Base-by-base conservation (phyloP, 2,329 filamentous ascomycete species). In the Pseudogymnoascus sp. region DNA sequence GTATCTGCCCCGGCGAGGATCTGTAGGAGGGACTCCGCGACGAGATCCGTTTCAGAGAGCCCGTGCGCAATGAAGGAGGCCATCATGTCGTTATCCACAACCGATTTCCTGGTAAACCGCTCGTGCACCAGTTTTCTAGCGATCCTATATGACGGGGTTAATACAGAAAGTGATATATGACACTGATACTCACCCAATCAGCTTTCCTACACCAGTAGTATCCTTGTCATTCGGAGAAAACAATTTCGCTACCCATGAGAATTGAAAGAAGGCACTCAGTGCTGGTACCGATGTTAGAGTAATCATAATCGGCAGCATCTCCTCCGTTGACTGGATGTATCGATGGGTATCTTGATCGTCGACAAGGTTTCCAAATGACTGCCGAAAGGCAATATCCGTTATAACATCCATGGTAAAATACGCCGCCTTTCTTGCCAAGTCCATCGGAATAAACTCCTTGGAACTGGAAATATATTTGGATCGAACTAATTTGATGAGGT, bases 1-100 rank as follows among this genome's bases (percentile, higher is more conserved):
- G 82, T 85, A 65, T 86, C 83, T 0, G 82, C 82, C 3, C 83
- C 84, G 4, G 83, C 83, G 4, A 83, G 74, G 42, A 77, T 77
- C 53, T 61, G 68, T 62, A 68, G 21, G 1, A 50, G 53, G 37
- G 56, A 60, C 21, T 71, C 65, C 60, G 66, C 62, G n/a, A 38
- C 42, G 13, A 23, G 50, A 59, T 68, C 66, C 40, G 23, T 63
- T 50, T 67, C 60, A 60, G 65, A 23, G 17, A 71, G 37, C 21
- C 76, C 77, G 64, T 79, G 77, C 10, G 74, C 74, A 62, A 83
- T 76, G 68, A 83, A 83, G 0, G 79, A 78, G 4, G 76, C 77
- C 7, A 84, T 75, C 82, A 84, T 84, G 66, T 84, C 82, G 5
- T 73, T 74, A 17, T 78, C 75, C 0, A 75, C 74, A 21, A 79